Evolutionary conservation across 2,329 filamentous ascomycete genomes (phyloP).

Genomic region (Zopfia rhizophila): DNA sequence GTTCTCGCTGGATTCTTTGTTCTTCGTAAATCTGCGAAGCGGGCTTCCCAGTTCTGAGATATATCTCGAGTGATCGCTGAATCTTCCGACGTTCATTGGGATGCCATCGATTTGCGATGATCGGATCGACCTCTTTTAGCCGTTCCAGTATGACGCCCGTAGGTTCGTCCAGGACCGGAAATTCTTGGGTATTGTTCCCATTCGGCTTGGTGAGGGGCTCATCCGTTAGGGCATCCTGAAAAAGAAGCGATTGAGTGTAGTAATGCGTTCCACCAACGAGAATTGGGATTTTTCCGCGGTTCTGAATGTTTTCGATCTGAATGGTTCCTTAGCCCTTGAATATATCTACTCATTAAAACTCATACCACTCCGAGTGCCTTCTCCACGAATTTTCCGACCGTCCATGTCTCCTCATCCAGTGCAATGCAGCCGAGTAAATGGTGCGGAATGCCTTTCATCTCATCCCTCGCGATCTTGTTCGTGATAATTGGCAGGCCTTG

Average conservation of each 20-base stretch:
- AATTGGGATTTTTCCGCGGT: conserved; percentile 83
- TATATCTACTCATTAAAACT: not conserved
- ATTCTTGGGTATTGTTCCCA: conserved; percentile 49
- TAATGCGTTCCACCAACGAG: conserved; percentile 96
- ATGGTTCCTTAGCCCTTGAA: not conserved
- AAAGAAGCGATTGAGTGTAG: conserved; percentile 89
- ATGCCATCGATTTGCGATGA: conserved; percentile 93
- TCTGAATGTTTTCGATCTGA: conserved; percentile 78
- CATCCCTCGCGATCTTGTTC: conserved; percentile 83
- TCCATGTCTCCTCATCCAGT: conserved; percentile 83
- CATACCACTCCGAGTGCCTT: conserved; percentile 69
- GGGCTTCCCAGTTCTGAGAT: conserved; percentile 78
- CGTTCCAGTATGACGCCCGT: conserved; percentile 78
- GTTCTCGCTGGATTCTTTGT: conserved; percentile 62
- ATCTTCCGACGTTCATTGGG: conserved; percentile 94
- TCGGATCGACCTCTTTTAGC: conserved; percentile 82
- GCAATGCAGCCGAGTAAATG: conserved; percentile 85
- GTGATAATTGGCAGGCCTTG: conserved; percentile 91
- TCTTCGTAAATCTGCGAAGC: conserved; percentile 90
- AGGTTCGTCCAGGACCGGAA: conserved; percentile 76
- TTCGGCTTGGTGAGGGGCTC: conserved; percentile 49
- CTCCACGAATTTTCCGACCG: conserved; percentile 78
- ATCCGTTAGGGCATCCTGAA: conserved; percentile 74
- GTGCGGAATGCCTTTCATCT: conserved; percentile 83
- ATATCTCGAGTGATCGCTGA: conserved; percentile 88